Evolutionary conservation across 2,329 filamentous ascomycete species (phyloP), one percentile per base, ranked within the genome.

Genomic region (Endothia cerciana): DNA sequence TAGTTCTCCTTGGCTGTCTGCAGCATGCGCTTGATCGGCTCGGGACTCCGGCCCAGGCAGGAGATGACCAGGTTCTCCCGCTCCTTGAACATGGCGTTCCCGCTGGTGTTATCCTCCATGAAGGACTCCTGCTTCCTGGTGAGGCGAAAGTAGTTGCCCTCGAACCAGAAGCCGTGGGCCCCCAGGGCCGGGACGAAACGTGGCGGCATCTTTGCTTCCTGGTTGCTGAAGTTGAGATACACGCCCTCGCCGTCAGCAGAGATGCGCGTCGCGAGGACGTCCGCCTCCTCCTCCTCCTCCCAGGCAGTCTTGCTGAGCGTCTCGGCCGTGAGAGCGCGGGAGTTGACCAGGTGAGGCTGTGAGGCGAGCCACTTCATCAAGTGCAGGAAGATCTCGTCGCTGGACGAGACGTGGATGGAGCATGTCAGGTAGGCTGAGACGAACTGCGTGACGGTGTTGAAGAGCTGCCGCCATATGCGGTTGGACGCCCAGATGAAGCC

Each of bases 201-300:
- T 1, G 85, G 84, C 10, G 79, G 79, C 76, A 80, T 78, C 73
- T 81, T 82, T 13, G 83, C 82, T 68, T 85, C 83, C 67, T 87
- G 83, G 68, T 83, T 85, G 3, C 85, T 85, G 74, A 88, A 88
- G 73, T 88, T 88, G 60, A 87, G 81, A 70, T 84, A 86, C n/a
- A 75, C 77, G 2, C 76, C 78, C 17, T 78, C 78, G 17, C 79
- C 79, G 38, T 80, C 78, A 13, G 77, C 71, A 11, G 76, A 74
- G 22, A 74, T 78, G 15, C 75, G 73, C 8, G 73, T 71, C 53
- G 75, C 72, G 33, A 81, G 71, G 1, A 78, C 74, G 56, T 81
- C 78, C 2, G 78, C 73, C 65, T 83, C 80, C 43, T 82, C 80
- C 62, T 87, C 83, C 56, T 84, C 83, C 51, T 86, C 85, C 85